Base-by-base conservation (phyloP, 2,329 filamentous ascomycete genomes). In the Pseudocercospora vitis region DNA sequence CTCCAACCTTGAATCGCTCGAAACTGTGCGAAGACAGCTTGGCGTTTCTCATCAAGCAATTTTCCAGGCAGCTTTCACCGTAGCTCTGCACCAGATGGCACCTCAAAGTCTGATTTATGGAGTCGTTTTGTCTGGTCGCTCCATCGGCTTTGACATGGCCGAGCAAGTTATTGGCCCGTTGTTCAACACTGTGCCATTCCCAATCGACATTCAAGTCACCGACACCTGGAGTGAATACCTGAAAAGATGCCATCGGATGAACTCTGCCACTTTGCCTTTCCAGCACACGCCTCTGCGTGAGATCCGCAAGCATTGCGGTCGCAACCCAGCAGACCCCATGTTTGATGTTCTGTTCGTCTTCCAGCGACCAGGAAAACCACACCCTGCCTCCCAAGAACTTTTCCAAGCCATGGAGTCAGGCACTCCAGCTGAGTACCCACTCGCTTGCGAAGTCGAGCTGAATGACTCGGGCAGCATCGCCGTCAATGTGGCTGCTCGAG, bases 281-380 rank as follows among this genome's bases (percentile, higher is more conserved):
- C 90, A 95, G 57, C 87, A 92, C 62, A 89, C 88, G 0, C 80
- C 91, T 0, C 76, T 96, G 7, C 81, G 90, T 18, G 82, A 88
- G 40, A 86, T 96, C 28, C 84, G 88, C 64, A 95, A 89, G 68
- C 95, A 89, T 86, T 85, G 83, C 60, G 78, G 80, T 0, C 74
- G 76, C 3, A 79, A 79, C 3, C 73, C 73, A 0, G 71, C 72
- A n/a, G 70, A 81, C 35, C 76, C 81, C 0, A 71, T 92, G 2
- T 96, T 96, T 65, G 87, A 95, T 55, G 86, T 79, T 0, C 74
- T 96, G 1, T 95, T 96, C 61, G 87, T 90, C 0, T 96, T 92
- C 66, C 88, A 95, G 64, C 76, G 79, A 14, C 45, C 54, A 2
- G 48, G 52, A 9, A 39, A 49, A 8, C n/a, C 9, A 2, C 16